These are phyloP conservation scores for Rhodosporidiobolus odoratus DNA, from an alignment of 768 basidiomycete genomes.

Conservation along the genomic window DNA sequence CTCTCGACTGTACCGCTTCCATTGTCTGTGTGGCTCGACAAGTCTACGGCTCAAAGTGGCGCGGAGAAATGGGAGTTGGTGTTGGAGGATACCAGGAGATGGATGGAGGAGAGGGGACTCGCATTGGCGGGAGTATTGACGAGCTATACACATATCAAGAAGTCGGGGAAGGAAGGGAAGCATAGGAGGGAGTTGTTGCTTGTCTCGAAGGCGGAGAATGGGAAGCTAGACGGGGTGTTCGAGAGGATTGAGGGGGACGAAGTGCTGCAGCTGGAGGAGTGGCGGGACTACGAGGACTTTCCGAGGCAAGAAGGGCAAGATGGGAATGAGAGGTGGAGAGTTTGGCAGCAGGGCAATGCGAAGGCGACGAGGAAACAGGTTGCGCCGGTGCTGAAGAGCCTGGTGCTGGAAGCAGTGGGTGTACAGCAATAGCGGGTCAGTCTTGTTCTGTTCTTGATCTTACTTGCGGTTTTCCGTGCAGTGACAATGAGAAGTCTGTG, in stretches of 20 bases:
- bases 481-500: too few species aligned
- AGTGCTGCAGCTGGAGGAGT: conserved; percentile 54
- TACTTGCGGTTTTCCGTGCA: background rate
- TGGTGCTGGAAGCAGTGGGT: conserved; percentile 5
- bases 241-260: conserved; percentile 58
- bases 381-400: conserved; percentile 44
- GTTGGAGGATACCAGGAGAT: conserved; percentile 51
- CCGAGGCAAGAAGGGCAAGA: conserved; percentile 27
- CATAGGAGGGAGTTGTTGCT: conserved; percentile 64
- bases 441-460: background rate
- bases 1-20: conserved; percentile 74
- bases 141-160: conserved; percentile 46
- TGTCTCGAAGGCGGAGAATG: conserved; percentile 44
- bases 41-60: conserved; percentile 44
- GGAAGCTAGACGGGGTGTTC: conserved; percentile 49
- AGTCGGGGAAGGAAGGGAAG: conserved; percentile 51
- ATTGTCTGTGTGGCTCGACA: conserved; percentile 55
- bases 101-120: conserved; percentile 63
- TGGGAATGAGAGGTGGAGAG: conserved; percentile 33
- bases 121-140: conserved; percentile 75
- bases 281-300: conserved; percentile 43
- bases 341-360: conserved; percentile 49
- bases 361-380: conserved; percentile 49
- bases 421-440: background rate
- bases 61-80: conserved; percentile 44